Percentiles rank a stretch among this genome's conserved stretches.
phyloP scores from a whole-genome alignment of 352 stramenopile species.

The Lagenidium giganteum region DNA sequence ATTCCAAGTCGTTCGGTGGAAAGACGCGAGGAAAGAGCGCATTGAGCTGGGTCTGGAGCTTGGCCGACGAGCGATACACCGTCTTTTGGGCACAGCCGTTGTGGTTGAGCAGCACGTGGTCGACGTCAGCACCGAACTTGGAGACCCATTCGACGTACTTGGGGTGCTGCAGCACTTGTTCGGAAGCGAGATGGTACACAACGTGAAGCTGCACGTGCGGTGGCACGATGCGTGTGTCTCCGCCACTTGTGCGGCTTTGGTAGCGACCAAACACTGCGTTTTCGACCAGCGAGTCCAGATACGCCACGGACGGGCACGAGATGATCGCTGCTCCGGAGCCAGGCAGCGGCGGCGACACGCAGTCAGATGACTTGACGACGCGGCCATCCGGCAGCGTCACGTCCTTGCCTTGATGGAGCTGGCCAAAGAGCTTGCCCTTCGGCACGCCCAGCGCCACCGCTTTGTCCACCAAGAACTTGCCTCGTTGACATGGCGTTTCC shows the following conservation, averaged over 20 bases:
- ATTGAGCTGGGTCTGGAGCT: constrained; percentile 68
- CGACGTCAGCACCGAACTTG: constrained; percentile 45
- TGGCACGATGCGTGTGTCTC: not conserved
- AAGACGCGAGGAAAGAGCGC: constrained; percentile 55
- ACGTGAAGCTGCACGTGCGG: constrained; percentile 42
- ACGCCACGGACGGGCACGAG: constrained; percentile 52
- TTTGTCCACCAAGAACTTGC: constrained; percentile 77
- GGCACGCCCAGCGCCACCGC: constrained; percentile 65
- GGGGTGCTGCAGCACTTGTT: constrained; percentile 42
- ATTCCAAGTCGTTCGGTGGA: constrained; percentile 44
- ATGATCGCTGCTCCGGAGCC: constrained; percentile 43
- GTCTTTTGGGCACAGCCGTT: constrained; percentile 49
- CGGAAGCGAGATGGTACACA: constrained; percentile 51
- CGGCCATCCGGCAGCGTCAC: constrained; percentile 61
- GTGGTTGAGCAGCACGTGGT: constrained; percentile 60
- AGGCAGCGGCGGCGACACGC: constrained; percentile 59
- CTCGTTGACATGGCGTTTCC: constrained; percentile 60
- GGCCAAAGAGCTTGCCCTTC: constrained; percentile 70
- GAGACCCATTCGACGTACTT: constrained; percentile 56
- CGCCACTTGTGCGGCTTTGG: constrained; percentile 11
- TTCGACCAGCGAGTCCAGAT: constrained; percentile 51
- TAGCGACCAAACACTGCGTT: constrained; percentile 39
- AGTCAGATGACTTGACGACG: constrained; percentile 61
- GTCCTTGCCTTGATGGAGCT: constrained; percentile 75
- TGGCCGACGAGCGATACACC: constrained; percentile 65